Conservation (phyloP, 352 stramenopile genomes). For the Phytopythium mirpurense region DNA sequence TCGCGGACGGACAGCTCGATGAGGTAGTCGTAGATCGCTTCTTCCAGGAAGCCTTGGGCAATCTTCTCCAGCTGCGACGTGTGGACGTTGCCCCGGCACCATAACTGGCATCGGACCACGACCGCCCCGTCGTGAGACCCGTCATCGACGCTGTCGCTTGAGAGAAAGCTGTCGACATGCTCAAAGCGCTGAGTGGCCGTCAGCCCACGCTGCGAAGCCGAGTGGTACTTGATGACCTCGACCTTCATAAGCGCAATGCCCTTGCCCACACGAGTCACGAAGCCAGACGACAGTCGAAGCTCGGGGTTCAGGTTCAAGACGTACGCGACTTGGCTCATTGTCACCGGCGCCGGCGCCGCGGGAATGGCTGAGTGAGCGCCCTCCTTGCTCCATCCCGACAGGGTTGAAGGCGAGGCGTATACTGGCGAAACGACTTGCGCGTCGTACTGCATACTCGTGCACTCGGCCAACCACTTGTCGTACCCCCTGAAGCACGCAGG, state of each 20-base stretch:
- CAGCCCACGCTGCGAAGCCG: background rate
- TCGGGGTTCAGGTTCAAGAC: conserved; percentile 84
- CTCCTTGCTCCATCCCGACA: too few relatives aligned
- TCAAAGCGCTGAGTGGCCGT: background rate
- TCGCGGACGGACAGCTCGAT: conserved; percentile 57
- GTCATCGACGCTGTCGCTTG: background rate
- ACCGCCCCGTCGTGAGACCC: conserved; percentile 7
- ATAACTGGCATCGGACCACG: conserved; percentile 57
- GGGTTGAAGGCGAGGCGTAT: background rate
- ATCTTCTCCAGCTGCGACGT: conserved; percentile 42
- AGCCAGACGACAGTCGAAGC: conserved; percentile 65
- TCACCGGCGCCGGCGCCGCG: conserved; percentile 9
- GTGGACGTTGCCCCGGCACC: conserved; percentile 67
- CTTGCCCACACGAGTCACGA: conserved; percentile 72
- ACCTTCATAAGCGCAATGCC: conserved; percentile 65
- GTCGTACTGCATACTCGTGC: conserved; percentile 13
- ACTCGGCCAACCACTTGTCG: conserved; percentile 10
- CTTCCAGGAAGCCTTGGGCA: conserved; percentile 64
- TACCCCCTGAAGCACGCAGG: conserved; percentile 27
- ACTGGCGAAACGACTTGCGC: conserved; percentile 20
- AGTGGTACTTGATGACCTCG: conserved; percentile 33
- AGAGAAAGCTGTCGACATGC: background rate
- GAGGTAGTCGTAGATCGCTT: conserved; percentile 76
- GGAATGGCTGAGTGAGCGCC: background rate
- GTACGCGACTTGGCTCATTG: conserved; percentile 48